Base-by-base conservation (phyloP, 1,284 basidiomycete species). In the Singerocomus rubriflavus region DNA sequence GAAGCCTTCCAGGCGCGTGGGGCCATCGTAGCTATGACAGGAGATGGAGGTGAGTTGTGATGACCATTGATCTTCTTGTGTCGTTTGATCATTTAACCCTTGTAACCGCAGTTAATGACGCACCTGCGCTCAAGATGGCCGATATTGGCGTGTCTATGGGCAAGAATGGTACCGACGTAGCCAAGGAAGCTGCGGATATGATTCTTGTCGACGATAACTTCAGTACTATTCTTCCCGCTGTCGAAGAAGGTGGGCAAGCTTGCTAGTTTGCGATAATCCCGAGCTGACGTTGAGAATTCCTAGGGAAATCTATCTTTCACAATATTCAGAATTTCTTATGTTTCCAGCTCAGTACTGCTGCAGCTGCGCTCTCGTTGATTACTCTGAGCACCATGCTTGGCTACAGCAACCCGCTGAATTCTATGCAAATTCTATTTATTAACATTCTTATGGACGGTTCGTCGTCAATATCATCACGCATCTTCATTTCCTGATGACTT, bases 91-190 rank as follows among this genome's bases (percentile, higher is more conserved):
- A 7, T 25, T 48, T 27, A n/a, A 52, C 29, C 16, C 9, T 30
- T 5, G 30, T 8, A 8, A 12, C 5, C 12, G 27, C 53, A 89
- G 96, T 99, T 11, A 98, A 99, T 66, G 96, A 99, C 63, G 93
- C 96, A 0, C 95, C 95, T 6, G 95, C 95, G 16, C 75, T 98
- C 55, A 97, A 96, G 71, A 93, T 95, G 90, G 95, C 96, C 4
- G 95, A 98, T 65, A 98, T 99, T 59, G 96, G 96, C 21, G 86
- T 99, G 44, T 91, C 91, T 35, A 98, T 99, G 95, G 96, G 96
- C 51, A 91, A 89, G 70, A 90, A 88, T 52, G 96, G 95, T 4
- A 98, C 96, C 4, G 96, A 99, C 64, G 96, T 99, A 7, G 95
- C 96, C 26, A 98, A 98, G 71, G 95, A 98, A 72, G 95, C 96